Evolutionary conservation across 768 basidiomycete genomes (phyloP).

Genomic region (Agaricus subrufescens): DNA sequence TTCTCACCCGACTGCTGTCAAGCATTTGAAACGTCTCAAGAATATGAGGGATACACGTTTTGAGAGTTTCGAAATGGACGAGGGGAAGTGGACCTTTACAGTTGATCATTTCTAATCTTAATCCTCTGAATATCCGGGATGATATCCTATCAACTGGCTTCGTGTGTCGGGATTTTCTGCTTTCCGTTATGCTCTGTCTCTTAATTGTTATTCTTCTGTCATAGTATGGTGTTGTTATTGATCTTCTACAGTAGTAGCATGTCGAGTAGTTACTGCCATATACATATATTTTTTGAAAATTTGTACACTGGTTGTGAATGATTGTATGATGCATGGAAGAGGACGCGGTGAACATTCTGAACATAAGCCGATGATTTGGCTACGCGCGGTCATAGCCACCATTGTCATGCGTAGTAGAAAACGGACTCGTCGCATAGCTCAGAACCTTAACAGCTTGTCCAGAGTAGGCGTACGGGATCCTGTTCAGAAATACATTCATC

Average conservation of each 20-base stretch:
- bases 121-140: neutral
- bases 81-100: slow-evolving; percentile 90
- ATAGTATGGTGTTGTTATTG: slow-evolving; percentile 4
- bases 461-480: no score
- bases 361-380: no score
- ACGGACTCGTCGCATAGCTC: no score
- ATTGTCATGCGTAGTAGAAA: no score
- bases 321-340: neutral
- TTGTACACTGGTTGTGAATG: neutral
- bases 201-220: neutral
- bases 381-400: no score
- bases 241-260: neutral
- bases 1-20: slow-evolving; percentile 60
- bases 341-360: no score
- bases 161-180: slow-evolving; percentile 4
- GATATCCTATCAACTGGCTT: slow-evolving; percentile 4
- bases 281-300: no score
- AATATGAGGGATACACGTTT: slow-evolving; percentile 85
- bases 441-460: no score
- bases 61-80: slow-evolving; percentile 69
- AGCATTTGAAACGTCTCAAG: slow-evolving; percentile 77
- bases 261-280: no score
- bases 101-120: slow-evolving; percentile 85
- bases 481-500: no score
- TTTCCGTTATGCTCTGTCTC: slow-evolving; percentile 3